These are phyloP conservation scores for Starmera amethionina DNA, from an alignment of 805 yeast genomes.

Conservation along the genomic window DNA sequence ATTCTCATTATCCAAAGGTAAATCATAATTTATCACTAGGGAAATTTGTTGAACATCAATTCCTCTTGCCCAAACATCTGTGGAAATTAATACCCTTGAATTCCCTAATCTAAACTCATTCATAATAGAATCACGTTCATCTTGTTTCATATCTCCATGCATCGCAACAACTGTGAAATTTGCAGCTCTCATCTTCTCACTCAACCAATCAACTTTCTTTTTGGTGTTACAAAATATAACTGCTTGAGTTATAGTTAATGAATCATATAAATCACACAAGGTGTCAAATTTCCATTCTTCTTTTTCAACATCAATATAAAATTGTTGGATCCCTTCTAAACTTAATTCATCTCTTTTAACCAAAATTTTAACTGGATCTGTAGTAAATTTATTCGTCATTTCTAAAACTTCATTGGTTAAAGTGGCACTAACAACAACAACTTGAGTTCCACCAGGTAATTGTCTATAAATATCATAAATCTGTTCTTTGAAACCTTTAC, in stretches of 20 bases:
- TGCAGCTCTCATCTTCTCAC: slow-evolving; percentile 66
- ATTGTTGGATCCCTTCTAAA: slow-evolving; percentile 91
- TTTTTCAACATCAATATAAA: slow-evolving; percentile 79
- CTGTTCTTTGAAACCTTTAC: slow-evolving; percentile 92
- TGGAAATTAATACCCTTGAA: slow-evolving; percentile 88
- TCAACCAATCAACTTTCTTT: slow-evolving; percentile 86
- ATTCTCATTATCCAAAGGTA: slow-evolving; percentile 89
- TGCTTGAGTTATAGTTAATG: slow-evolving; percentile 92
- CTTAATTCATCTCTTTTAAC: slow-evolving; percentile 93
- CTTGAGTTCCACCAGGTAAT: slow-evolving; percentile 81
- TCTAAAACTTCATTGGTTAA: slow-evolving; percentile 86
- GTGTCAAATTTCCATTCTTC: slow-evolving; percentile 95
- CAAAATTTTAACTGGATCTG: slow-evolving; percentile 86
- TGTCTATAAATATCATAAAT: slow-evolving; percentile 84
- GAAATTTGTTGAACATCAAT: slow-evolving; percentile 98
- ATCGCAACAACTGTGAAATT: slow-evolving; percentile 91
- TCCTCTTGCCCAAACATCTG: slow-evolving; percentile 98
- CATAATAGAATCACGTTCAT: slow-evolving; percentile 92
- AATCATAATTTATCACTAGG: slow-evolving; percentile 87
- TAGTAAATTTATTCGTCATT: slow-evolving; percentile 85
- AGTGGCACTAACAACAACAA: slow-evolving; percentile 91
- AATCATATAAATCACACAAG: slow-evolving; percentile 88
- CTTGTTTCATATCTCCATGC: slow-evolving; percentile 96
- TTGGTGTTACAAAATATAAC: slow-evolving; percentile 97
- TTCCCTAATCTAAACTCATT: slow-evolving; percentile 90